Evolutionary conservation across 1,284 basidiomycete genomes (phyloP), one percentile per base, ranked within the genome.

Genomic region (Rhodotorula sp.): DNA sequence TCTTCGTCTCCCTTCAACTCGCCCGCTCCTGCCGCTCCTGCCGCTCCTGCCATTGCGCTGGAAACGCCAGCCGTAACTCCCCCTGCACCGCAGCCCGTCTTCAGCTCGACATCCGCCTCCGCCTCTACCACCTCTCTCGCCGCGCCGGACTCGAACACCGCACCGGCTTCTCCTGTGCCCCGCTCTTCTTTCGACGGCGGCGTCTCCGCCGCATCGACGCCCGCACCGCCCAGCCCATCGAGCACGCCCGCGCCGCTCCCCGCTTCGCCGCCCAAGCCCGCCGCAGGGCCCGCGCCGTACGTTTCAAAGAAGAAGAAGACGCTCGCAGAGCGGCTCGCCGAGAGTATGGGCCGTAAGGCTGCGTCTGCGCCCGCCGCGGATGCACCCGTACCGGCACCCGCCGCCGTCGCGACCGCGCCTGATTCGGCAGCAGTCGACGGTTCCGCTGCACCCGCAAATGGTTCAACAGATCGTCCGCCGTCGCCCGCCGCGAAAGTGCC

Each of bases 281-380:
- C 23, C 7, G 53, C 58, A 0, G 46, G 34, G 2, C 67, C 56
- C 4, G 53, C 48, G 7, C 66, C 69, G 12, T 62, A 67, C 56
- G 64, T 65, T 41, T 23, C 44, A 1, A 54, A 46, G 49, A 74
- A 70, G 53, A 68, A 67, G 58, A 77, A 77, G 61, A 68, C 67
- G 14, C 55, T 77, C 25, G 71, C 71, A 13, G 75, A 76, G 46
- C 57, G 75, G 23, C 58, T 76, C 16, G 75, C 73, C 12, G 75
- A 77, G 53, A 64, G 72, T 17, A 67, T 72, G 55, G 49, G 65
- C 2, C 23, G 68, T 14, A 68, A 60, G 64, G 56, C 46, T 4
- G 19, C 59, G 48, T 4, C 46, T 13, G 3, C 34, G 34, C 34
- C 34, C 34, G 48, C 34, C 21, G 44, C 14, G 34, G 45, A 57